phyloP scores from a whole-genome alignment of 208 protist genomes.

The Novymonas esmeraldas region DNA sequence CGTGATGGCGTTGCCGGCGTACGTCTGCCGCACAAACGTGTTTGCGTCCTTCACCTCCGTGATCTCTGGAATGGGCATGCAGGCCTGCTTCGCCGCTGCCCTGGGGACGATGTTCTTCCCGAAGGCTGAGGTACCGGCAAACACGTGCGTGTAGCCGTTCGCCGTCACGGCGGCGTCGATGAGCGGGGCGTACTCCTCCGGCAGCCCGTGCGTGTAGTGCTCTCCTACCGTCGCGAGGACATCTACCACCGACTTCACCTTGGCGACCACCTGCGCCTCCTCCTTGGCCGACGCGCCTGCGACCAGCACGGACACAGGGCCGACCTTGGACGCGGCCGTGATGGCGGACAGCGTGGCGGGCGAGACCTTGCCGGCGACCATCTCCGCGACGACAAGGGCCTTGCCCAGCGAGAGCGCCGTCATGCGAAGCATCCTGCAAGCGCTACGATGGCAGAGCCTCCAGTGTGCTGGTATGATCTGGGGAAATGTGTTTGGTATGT shows the following conservation, averaged over 20 bases:
- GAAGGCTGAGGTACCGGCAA: slow-evolving; percentile 92
- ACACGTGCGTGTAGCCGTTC: slow-evolving; percentile 93
- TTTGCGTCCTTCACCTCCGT: slow-evolving; percentile 87
- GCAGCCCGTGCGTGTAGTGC: slow-evolving; percentile 77
- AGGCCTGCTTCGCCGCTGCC: slow-evolving; percentile 90
- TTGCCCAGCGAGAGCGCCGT: slow-evolving; percentile 45
- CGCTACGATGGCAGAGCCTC: too few species aligned
- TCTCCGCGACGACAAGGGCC: slow-evolving; percentile 76
- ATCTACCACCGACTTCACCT: slow-evolving; percentile 75
- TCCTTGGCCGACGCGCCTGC: slow-evolving; percentile 54
- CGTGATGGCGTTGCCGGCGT: slow-evolving; percentile 97
- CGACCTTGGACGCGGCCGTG: slow-evolving; percentile 83
- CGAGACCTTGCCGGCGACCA: slow-evolving; percentile 64
- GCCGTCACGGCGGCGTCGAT: slow-evolving; percentile 55
- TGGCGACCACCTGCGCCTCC: slow-evolving; percentile 51
- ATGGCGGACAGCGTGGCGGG: slow-evolving; percentile 86
- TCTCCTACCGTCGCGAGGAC: slow-evolving; percentile 77
- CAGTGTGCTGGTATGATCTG: too few species aligned
- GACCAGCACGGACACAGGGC: slow-evolving; percentile 87
- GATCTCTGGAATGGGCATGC: slow-evolving; percentile 94
- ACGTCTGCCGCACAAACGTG: slow-evolving; percentile 97
- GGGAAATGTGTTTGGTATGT: too few species aligned
- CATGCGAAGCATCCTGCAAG: slow-evolving; percentile 58
- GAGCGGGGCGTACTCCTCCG: slow-evolving; percentile 83
- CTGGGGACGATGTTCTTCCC: slow-evolving; percentile 96